These are phyloP conservation scores for Penicillium goetzii DNA, from an alignment of 495 filamentous ascomycete genomes.

Conservation along the genomic window DNA sequence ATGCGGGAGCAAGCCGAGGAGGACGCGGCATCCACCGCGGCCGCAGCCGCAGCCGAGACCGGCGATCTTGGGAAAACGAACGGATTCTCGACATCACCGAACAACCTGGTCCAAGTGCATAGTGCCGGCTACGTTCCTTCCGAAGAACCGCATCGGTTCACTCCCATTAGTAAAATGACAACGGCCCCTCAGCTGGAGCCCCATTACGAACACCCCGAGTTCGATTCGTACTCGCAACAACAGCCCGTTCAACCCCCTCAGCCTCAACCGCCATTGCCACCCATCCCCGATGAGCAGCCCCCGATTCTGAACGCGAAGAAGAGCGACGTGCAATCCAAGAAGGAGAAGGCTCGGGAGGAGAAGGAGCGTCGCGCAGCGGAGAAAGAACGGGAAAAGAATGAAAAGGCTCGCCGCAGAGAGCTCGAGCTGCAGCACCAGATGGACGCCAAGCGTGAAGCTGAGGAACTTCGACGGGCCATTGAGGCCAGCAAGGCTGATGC, in stretches of 20 bases:
- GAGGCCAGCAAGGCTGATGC: constrained; percentile 55
- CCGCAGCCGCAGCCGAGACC: constrained; percentile 52
- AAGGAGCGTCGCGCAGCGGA: constrained; percentile 68
- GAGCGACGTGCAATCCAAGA: constrained; percentile 50
- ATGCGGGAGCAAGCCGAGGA: constrained; percentile 82
- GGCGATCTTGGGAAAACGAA: constrained; percentile 58
- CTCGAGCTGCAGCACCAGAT: constrained; percentile 55
- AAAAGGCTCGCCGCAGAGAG: constrained; percentile 68
- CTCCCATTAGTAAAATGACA: constrained; percentile 59
- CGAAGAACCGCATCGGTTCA: constrained; percentile 54
- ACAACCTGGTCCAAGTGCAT: constrained; percentile 42
- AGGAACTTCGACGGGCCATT: constrained; percentile 60
- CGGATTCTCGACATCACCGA: constrained; percentile 35
- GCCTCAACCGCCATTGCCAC: constrained; percentile 40
- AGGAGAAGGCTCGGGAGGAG: constrained; percentile 58
- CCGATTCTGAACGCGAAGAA: constrained; percentile 44
- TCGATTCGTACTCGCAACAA: constrained; percentile 24
- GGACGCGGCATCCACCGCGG: constrained; percentile 58
- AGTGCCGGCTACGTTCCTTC: constrained; percentile 46
- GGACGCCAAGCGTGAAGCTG: constrained; percentile 55
- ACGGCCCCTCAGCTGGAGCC: constrained; percentile 59
- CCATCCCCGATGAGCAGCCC: constrained; percentile 40
- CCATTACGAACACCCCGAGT: constrained; percentile 39
- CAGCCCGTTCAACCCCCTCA: constrained; percentile 21
- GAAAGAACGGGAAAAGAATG: constrained; percentile 67